These are phyloP conservation scores for Claviceps sp. DNA, from an alignment of 2,329 filamentous ascomycete genomes.

Conservation along the genomic window DNA sequence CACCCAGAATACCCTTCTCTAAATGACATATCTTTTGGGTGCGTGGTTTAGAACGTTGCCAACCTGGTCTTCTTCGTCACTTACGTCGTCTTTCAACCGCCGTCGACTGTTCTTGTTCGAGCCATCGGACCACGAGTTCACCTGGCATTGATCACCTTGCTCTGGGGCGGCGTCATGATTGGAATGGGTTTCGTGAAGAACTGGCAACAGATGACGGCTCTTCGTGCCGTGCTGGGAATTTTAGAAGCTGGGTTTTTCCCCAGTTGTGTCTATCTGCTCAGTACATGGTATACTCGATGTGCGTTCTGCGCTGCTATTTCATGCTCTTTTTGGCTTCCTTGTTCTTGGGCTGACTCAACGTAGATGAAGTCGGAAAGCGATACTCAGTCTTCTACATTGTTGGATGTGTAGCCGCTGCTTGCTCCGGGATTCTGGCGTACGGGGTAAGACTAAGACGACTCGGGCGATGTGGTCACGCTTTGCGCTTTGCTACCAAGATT, in stretches of 20 bases:
- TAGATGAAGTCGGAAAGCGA: constrained; percentile 55
- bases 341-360: constrained; percentile 13
- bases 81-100: constrained; percentile 59
- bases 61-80: constrained; percentile 63
- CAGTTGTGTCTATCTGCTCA: constrained; percentile 57
- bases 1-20: no score
- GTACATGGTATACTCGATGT: constrained; percentile 59
- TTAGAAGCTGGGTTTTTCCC: constrained; percentile 63
- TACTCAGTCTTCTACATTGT: constrained; percentile 59
- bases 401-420: constrained; percentile 51
- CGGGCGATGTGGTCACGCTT: no score
- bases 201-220: constrained; percentile 37
- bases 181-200: constrained; percentile 49
- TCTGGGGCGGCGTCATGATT: constrained; percentile 50
- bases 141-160: constrained; percentile 37
- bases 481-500: no score
- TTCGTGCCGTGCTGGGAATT: constrained; percentile 47
- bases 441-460: constrained; percentile 28
- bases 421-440: constrained; percentile 56
- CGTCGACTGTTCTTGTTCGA: constrained; percentile 54
- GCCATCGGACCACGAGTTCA: constrained; percentile 50
- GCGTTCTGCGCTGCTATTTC: constrained; percentile 15
- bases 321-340: constrained; percentile 36
- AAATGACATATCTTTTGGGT: background rate
- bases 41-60: constrained; percentile 38